phyloP scores from a whole-genome alignment of 352 stramenopile species.

The Globisporangium uncinulatum region DNA sequence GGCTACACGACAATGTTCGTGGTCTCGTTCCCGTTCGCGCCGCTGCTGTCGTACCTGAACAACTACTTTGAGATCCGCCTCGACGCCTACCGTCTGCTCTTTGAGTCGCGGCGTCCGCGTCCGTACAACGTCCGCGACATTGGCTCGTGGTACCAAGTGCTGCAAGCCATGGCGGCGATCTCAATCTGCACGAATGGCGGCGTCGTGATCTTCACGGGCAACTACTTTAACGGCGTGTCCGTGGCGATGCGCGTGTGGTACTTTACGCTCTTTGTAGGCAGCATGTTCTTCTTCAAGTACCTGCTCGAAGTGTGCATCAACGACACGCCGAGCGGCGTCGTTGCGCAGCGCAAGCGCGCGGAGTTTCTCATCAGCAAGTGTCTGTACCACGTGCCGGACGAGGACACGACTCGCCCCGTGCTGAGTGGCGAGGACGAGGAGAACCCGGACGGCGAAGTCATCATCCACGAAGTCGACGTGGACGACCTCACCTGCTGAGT shows the following conservation, averaged over 20 bases:
- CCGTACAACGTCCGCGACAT: constrained; percentile 83
- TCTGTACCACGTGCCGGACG: constrained; percentile 78
- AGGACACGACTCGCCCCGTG: constrained; percentile 32
- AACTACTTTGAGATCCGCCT: constrained; percentile 92
- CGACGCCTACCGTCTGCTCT: constrained; percentile 81
- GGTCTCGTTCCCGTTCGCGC: constrained; percentile 90
- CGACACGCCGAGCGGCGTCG: constrained; percentile 65
- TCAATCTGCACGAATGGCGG: constrained; percentile 91
- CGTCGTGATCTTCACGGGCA: constrained; percentile 90
- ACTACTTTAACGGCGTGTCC: constrained; percentile 61
- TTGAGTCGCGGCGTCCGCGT: constrained; percentile 72
- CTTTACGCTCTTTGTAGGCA: constrained; percentile 71
- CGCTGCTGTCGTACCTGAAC: constrained; percentile 88
- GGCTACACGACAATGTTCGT: constrained; percentile 90
- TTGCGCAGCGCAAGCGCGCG: constrained; percentile 67
- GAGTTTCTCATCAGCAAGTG: constrained; percentile 87
- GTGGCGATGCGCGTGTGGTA: constrained; percentile 64
- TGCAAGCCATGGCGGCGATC: constrained; percentile 87
- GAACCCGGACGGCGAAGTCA: constrained; percentile 37
- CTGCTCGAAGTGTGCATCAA: constrained; percentile 68
- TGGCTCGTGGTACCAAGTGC: constrained; percentile 90
- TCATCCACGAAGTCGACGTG: constrained; percentile 59
- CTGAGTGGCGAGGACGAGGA: constrained; percentile 22
- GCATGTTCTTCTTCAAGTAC: constrained; percentile 85
- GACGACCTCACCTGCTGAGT: constrained; percentile 10